Evolutionary conservation across 1,284 basidiomycete genomes (phyloP), one percentile per base, ranked within the genome.

Genomic region (Macrocystidia cucumis): DNA sequence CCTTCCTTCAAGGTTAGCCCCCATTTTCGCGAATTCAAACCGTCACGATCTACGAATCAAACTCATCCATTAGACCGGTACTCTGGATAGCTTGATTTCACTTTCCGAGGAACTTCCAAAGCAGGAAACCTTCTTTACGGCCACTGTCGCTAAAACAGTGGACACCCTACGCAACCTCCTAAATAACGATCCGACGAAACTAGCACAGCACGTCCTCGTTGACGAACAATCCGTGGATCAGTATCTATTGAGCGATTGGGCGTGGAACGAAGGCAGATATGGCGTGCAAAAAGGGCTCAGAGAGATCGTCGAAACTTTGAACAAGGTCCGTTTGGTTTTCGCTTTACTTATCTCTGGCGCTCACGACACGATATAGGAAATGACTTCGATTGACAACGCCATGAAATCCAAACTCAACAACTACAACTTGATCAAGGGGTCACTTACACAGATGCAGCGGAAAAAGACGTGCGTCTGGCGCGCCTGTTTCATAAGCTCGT

Each of bases 381-480:
- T 91, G 78, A 70, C 70, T 24, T 88, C 88, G 14, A 90, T 93
- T 44, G 91, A 95, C 58, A 83, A 82, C 52, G 78, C 84, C 24
- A 84, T 91, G 75, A 93, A 88, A 69, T 70, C 80, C 40, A 97
- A 97, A 60, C 64, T 93, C 21, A 87, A 83, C 51, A 83, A 80
- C 51, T 99, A 99, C 63, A 95, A 93, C 53, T 67, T 95, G 13
- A 88, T 92, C 35, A 99, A 98, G 60, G 91, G 93, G 0, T 83
- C 88, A 29, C 67, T 98, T 40, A 79, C 82, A n/a, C 85, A 91
- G 53, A 79, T 98, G 67, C 91, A 97, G 56, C 79, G 95, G 45
- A 97, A 92, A 74, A 89, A 90, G 69, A 80, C 78, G 90, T 93
- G 54, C 48, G 81, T 62, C 29, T 35, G n/a, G n/a, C n/a, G 34